Conservation (phyloP, 768 basidiomycete genomes). For the Tricholoma hemisulphureum region DNA sequence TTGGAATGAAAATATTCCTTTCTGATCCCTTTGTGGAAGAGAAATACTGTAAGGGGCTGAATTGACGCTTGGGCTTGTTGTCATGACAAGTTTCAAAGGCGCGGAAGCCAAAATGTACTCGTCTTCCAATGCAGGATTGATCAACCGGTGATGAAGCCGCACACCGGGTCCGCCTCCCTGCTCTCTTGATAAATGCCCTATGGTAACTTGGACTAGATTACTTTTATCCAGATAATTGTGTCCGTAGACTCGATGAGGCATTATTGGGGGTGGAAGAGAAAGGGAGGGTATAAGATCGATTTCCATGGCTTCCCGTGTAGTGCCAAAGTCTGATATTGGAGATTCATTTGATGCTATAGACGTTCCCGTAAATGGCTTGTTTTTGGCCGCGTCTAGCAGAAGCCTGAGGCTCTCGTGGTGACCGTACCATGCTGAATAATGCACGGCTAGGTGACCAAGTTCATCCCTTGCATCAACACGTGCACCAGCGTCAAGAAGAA, state of each 20-base stretch:
- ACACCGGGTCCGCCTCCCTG: slow-evolving; percentile 44
- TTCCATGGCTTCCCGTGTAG: slow-evolving; percentile 54
- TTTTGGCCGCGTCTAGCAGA: slow-evolving; percentile 49
- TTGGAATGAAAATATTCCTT: slow-evolving; percentile 84
- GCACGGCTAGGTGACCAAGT: slow-evolving; percentile 76
- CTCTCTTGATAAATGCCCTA: slow-evolving; percentile 61
- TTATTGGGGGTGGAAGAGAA: slow-evolving; percentile 96
- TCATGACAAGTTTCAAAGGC: slow-evolving; percentile 93
- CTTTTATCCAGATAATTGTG: slow-evolving; percentile 92
- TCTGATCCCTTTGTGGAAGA: slow-evolving; percentile 71
- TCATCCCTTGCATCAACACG: slow-evolving; percentile 81
- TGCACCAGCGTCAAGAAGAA: slow-evolving; percentile 79
- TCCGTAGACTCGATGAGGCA: slow-evolving; percentile 96
- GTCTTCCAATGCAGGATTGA: slow-evolving; percentile 65
- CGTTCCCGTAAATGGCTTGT: slow-evolving; percentile 24
- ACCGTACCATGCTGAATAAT: slow-evolving; percentile 97
- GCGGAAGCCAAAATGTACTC: slow-evolving; percentile 70
- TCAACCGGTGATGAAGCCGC: slow-evolving; percentile 71
- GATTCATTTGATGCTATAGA: slow-evolving; percentile 32
- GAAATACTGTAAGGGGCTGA: slow-evolving; percentile 90
- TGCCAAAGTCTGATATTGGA: slow-evolving; percentile 35
- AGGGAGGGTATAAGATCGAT: slow-evolving; percentile 91
- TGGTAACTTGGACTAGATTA: slow-evolving; percentile 80
- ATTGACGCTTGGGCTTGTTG: slow-evolving; percentile 77
- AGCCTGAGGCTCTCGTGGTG: slow-evolving; percentile 66